Evolutionary conservation across 345 rosid species (phyloP), one percentile per base, ranked within the genome.

Genomic region (Aegle marmelos): DNA sequence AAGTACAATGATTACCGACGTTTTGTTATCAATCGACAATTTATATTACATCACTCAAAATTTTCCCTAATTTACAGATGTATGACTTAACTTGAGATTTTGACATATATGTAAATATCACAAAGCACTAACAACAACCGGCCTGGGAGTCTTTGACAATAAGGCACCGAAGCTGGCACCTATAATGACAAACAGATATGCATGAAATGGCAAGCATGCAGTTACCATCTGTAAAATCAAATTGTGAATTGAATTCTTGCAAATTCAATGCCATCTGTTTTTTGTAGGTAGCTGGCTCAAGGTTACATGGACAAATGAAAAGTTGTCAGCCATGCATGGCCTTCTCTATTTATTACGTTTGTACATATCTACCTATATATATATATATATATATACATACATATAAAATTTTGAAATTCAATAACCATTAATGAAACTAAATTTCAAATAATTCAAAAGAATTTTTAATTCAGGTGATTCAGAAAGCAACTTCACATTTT

Each of bases 241-340:
- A 17, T 45, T 14, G 57, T 17, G 57, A 53, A 53, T 53, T 53
- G 57, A 17, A 17, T 53, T 53, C 57, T n/a, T n/a, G 7, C 71
- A 34, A 67, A 67, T 37, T 45, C 30, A 69, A 45, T 69, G 73
- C 73, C 33, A 41, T 68, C 34, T 45, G 72, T 25, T 41, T 41
- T 25, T 14, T 16, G 0, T 31, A 45, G 7, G 34, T 59, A 34
- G 67, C 57, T 59, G 56, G 25, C 54, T 63, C 34, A 61, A 13
- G 9, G 0, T 13, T 4, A 67, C 34, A 34, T 27, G 1, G 59
- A 65, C 79, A 77, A 63, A 8, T 60, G 36, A 60, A 31, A 3
- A 31, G 1, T 64, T 70, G 84, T 81, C 79, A 68, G 33, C 75
- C 83, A 80, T 86, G 87, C 87, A 78, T 41, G 48, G 11, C n/a